These are phyloP conservation scores for Tetracladium maxilliforme DNA, from an alignment of 2,329 filamentous ascomycete genomes.

Conservation along the genomic window DNA sequence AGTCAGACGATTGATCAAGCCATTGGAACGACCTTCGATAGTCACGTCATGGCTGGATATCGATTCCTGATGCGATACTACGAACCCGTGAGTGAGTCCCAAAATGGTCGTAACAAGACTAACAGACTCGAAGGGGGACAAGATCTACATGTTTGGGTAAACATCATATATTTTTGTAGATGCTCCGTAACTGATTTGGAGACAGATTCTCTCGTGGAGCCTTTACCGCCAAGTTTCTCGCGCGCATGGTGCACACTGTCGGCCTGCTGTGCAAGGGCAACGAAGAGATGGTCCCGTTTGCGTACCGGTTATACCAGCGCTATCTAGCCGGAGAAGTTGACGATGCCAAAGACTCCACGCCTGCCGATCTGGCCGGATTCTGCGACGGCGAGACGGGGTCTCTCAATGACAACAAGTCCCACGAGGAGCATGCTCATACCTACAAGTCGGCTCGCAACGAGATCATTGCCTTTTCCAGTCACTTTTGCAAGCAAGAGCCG, in stretches of 20 bases:
- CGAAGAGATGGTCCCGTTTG: slow-evolving; percentile 72
- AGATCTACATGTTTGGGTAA: slow-evolving; percentile 64
- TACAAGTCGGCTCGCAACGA: slow-evolving; percentile 15
- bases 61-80: slow-evolving; percentile 67
- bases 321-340: slow-evolving; percentile 22
- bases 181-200: slow-evolving; percentile 1
- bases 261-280: slow-evolving; percentile 70
- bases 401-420: too few relatives aligned
- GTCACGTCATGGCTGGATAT: slow-evolving; percentile 75
- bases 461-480: slow-evolving; percentile 28
- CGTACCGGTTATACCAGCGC: slow-evolving; percentile 33
- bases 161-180: slow-evolving; percentile 25
- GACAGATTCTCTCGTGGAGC: slow-evolving; percentile 52
- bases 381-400: too few relatives aligned
- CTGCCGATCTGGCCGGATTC: too few relatives aligned
- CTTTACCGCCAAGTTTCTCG: slow-evolving; percentile 61
- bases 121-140: too few relatives aligned
- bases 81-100: too few relatives aligned
- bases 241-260: slow-evolving; percentile 75
- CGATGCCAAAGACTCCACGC: too few relatives aligned
- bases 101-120: too few relatives aligned
- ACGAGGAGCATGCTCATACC: too few relatives aligned
- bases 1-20: slow-evolving; percentile 66
- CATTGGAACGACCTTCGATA: slow-evolving; percentile 64
- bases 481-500: slow-evolving; percentile 35